Conservation (phyloP, 1,284 basidiomycete species). For the Cryptococcus sp. region DNA sequence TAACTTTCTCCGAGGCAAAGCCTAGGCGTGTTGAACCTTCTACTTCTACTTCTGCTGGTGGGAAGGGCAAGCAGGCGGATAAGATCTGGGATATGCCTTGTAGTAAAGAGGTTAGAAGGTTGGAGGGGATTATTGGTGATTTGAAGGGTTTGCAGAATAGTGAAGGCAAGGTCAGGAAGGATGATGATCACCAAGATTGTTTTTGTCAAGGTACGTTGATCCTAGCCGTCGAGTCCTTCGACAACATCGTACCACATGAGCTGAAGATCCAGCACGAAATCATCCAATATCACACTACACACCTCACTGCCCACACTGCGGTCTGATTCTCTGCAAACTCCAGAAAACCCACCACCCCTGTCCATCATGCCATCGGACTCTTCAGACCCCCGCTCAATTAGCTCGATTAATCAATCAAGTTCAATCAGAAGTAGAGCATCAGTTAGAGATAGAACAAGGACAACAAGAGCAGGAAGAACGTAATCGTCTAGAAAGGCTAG, state of each 20-base stretch:
- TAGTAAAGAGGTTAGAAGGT: constrained; percentile 32
- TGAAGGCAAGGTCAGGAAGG: constrained; percentile 20
- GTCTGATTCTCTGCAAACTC: constrained; percentile 43
- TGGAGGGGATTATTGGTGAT: constrained; percentile 33
- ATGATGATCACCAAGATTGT: constrained; percentile 28
- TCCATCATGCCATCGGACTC: constrained; percentile 44
- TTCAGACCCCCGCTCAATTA: constrained; percentile 37
- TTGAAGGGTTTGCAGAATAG: constrained; percentile 30
- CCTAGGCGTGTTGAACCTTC: constrained; percentile 1
- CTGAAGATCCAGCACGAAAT: constrained; percentile 35
- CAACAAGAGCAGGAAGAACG: constrained; percentile 30
- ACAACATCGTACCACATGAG: neutral
- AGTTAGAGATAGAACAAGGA: constrained; percentile 32
- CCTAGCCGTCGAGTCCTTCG: too few relatives aligned
- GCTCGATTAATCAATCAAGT: constrained; percentile 36
- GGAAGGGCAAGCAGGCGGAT: constrained; percentile 17
- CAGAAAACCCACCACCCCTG: constrained; percentile 46
- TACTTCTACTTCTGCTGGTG: constrained; percentile 11
- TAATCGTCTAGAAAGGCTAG: constrained; percentile 22
- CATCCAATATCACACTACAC: constrained; percentile 46
- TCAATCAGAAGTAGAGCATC: constrained; percentile 34
- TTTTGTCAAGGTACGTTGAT: constrained; percentile 49
- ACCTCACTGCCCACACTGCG: constrained; percentile 46
- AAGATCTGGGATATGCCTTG: constrained; percentile 44
- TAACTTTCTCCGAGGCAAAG: constrained; percentile 23